A percentile compares a stretch with the other conserved stretches of the same genome.
These are phyloP conservation scores for Lepidium sativum DNA, from an alignment of 345 rosid genomes.

Conservation along the genomic window DNA sequence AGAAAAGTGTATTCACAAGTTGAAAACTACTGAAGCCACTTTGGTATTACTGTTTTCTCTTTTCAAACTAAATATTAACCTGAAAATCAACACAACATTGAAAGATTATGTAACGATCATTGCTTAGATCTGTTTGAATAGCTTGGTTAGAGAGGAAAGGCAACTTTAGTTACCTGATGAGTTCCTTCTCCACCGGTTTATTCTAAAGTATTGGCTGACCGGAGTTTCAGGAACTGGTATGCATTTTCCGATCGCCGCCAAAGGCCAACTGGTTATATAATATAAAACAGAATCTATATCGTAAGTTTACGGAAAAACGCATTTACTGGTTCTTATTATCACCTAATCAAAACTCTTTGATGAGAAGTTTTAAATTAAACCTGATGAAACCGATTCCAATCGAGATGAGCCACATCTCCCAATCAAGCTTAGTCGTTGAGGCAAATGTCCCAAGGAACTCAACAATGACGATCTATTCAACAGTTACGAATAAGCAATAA, in stretches of 20 bases:
- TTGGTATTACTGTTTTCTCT: not conserved
- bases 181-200: conserved; percentile 31
- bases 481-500: not conserved
- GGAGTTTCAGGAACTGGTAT: conserved; percentile 73
- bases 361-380: conserved; percentile 23
- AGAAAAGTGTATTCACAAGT: conserved; percentile 7
- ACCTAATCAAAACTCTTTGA: not conserved
- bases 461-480: conserved; percentile 53
- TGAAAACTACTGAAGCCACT: conserved; percentile 13
- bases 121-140: not conserved
- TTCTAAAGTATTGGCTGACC: conserved; percentile 20
- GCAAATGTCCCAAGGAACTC: conserved; percentile 85
- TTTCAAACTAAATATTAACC: conserved; percentile 10
- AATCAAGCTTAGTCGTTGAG: conserved; percentile 62
- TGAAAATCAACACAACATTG: conserved; percentile 2
- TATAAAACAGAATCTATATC: not conserved
- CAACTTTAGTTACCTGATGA: conserved; percentile 7
- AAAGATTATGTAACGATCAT: not conserved
- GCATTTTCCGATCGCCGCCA: conserved; percentile 62
- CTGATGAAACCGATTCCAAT: conserved; percentile 59
- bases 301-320: not conserved
- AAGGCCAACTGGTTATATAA: conserved; percentile 69
- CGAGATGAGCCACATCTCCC: conserved; percentile 70
- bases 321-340: not conserved
- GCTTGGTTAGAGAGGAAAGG: not conserved